Evolutionary conservation across 2,329 filamentous ascomycete genomes (phyloP), one percentile per base, ranked within the genome.

Genomic region (Apiospora saccharicola): DNA sequence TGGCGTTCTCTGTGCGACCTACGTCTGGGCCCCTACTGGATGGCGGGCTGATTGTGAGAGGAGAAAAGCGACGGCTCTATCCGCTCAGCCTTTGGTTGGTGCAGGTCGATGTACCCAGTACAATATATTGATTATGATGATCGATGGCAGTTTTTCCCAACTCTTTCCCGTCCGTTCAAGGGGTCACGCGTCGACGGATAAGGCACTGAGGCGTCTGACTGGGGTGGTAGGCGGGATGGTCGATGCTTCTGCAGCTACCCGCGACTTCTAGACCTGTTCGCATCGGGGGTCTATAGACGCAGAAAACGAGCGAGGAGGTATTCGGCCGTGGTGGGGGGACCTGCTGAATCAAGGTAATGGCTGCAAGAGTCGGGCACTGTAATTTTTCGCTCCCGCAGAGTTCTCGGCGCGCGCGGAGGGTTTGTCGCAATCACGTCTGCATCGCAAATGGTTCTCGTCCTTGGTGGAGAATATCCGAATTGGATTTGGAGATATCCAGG

Each of bases 191-290:
- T 73, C 80, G 79, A 73, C 80, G 80, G 80, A 80, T 81, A 79
- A 80, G 76, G 79, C 79, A 81, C 80, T 80, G 78, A 75, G 79
- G 78, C 69, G 79, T 79, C 73, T 81, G 78, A 74, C 78, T 79
- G 71, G 79, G 79, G 75, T 81, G 78, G 72, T 80, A 81, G 78
- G 78, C 78, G 78, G 80, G 79, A 81, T 80, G 78, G 76, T 80
- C 78, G 77, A 81, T 80, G 78, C 78, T 80, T 74, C 77, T 81
- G 80, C 80, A 81, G 77, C 77, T 80, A 80, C 77, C 80, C 80
- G 79, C 78, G 72, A 76, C 78, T 75, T 80, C 78, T 79, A 77
- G 78, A 79, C 77, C 78, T 76, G 79, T 81, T 80, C 79, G 79
- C 80, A 81, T 81, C 26, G 67, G 67, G 57, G 57, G 34, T 41